Percentiles rank a stretch among this genome's conserved stretches.
Conservation (phyloP, 2,329 filamentous ascomycete genomes). For the Penicillium verrucosum region DNA sequence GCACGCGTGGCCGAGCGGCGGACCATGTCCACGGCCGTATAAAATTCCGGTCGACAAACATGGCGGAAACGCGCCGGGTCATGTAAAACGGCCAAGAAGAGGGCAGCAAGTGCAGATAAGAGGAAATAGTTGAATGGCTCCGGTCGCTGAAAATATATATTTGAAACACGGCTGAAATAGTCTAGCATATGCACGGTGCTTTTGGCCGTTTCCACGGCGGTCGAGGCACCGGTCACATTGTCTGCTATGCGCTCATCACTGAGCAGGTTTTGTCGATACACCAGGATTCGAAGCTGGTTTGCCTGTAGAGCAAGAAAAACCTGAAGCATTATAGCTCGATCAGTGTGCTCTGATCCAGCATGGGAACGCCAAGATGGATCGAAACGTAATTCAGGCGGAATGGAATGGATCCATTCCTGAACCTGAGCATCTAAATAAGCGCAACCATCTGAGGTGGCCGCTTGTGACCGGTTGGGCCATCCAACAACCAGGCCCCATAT, state of each 20-base stretch:
- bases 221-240: slow-evolving; percentile 36
- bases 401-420: slow-evolving; percentile 47
- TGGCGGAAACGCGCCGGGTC: slow-evolving; percentile 44
- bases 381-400: slow-evolving; percentile 44
- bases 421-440: slow-evolving; percentile 44
- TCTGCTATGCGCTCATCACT: slow-evolving; percentile 38
- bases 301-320: slow-evolving; percentile 46
- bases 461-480: slow-evolving; percentile 35
- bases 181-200: slow-evolving; percentile 39
- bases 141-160: slow-evolving; percentile 41
- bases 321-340: slow-evolving; percentile 42
- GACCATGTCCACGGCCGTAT: slow-evolving; percentile 60
- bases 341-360: slow-evolving; percentile 21
- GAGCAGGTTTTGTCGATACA: slow-evolving; percentile 46
- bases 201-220: slow-evolving; percentile 43
- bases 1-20: slow-evolving; percentile 56
- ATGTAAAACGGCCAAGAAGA: slow-evolving; percentile 48
- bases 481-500: slow-evolving; percentile 47
- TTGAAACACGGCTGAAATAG: slow-evolving; percentile 37
- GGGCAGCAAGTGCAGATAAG: slow-evolving; percentile 38
- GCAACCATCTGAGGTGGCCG: slow-evolving; percentile 39
- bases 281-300: slow-evolving; percentile 47
- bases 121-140: slow-evolving; percentile 45
- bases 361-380: slow-evolving; percentile 27
- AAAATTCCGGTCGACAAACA: slow-evolving; percentile 39